A percentile compares a stretch with the other conserved stretches of the same genome.
Conservation (phyloP, 306 rosid genomes). For the Spatholobus suberectus region DNA sequence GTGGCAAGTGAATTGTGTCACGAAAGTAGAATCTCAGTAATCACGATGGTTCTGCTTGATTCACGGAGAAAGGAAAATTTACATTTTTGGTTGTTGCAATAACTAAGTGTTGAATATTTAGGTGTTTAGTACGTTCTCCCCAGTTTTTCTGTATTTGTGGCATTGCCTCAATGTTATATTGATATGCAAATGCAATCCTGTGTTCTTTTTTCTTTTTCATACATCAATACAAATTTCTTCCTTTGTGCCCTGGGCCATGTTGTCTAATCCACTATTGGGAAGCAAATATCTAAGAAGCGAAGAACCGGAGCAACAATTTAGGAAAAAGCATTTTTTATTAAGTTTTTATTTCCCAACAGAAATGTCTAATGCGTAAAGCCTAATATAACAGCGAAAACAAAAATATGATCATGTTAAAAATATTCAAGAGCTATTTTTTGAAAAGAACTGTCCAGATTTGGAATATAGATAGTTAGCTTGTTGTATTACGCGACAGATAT, state of each 20-base stretch:
- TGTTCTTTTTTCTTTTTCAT: background rate
- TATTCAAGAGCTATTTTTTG: background rate
- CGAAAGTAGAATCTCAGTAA: conserved; percentile 23
- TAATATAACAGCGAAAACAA: background rate
- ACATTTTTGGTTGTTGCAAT: conserved; percentile 45
- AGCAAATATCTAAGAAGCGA: background rate
- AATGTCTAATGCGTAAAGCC: background rate
- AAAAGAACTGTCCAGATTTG: background rate
- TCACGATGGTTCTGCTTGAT: conserved; percentile 22
- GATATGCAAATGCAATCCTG: conserved; percentile 13
- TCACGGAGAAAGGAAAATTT: background rate
- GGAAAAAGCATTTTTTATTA: background rate
- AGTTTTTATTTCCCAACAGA: background rate
- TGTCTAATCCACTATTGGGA: background rate
- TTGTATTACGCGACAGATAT: background rate
- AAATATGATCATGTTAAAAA: background rate
- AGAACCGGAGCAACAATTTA: background rate
- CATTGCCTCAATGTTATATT: conserved; percentile 35
- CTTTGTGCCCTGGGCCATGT: background rate
- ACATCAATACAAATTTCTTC: background rate
- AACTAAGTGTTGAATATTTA: conserved; percentile 55
- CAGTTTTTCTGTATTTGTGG: conserved; percentile 29
- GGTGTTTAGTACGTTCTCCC: conserved; percentile 36
- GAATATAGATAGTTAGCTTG: background rate
- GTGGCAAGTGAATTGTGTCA: conserved; percentile 59